Percentiles rank a stretch among this genome's conserved stretches.
Evolutionary conservation across 2,329 filamentous ascomycete genomes (phyloP).

Genomic region (Aspergillus neoniger): DNA sequence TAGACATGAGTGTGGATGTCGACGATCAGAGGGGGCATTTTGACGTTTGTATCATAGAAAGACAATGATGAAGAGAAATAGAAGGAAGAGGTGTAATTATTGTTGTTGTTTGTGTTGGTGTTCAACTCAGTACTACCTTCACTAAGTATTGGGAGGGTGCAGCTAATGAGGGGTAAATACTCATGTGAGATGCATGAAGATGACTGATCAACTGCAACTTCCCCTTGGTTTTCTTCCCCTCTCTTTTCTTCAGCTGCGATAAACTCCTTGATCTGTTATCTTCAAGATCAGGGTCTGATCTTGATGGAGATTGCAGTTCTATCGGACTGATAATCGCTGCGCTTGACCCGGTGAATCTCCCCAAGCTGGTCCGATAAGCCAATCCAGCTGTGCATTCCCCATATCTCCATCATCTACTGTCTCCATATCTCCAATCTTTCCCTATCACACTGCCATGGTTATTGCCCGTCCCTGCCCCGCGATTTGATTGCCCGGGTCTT

Average conservation of each 20-base stretch:
- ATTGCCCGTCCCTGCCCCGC: not conserved
- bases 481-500: not conserved
- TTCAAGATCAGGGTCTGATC: not conserved
- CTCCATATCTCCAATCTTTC: not conserved
- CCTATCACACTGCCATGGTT: not conserved
- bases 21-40: conserved; percentile 47
- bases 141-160: not conserved
- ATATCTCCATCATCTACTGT: not conserved
- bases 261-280: not conserved
- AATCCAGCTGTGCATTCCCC: not conserved
- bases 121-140: not conserved
- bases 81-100: not conserved
- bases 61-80: conserved; percentile 9
- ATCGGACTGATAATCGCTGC: not conserved
- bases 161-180: conserved; percentile 1
- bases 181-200: conserved; percentile 3
- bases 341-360: not conserved
- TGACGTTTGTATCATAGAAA: conserved; percentile 14
- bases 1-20: conserved; percentile 67
- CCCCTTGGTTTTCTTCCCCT: not conserved
- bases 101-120: not conserved
- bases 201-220: not conserved
- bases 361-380: not conserved
- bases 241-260: not conserved
- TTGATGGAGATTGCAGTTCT: not conserved